Evolutionary conservation across 176 grass and related monocot genomes (phyloP).

Genomic region (Bromus sterilis): DNA sequence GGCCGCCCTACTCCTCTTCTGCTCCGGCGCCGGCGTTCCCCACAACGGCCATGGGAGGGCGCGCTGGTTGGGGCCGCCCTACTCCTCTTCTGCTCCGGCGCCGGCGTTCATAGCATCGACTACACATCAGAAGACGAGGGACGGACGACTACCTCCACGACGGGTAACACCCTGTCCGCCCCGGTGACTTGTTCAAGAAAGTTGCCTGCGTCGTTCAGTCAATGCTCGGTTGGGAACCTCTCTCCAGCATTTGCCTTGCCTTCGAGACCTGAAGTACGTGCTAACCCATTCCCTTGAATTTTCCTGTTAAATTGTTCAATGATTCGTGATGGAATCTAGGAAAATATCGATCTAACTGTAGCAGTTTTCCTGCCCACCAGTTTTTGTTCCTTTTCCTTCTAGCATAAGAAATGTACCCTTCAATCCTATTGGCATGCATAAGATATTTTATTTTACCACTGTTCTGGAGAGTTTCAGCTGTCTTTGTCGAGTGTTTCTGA

Average conservation of each 20-base stretch:
- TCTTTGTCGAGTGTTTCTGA: not conserved
- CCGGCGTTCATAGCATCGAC: slow-evolving; percentile 70
- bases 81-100: too few species aligned
- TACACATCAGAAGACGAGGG: slow-evolving; percentile 92
- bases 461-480: not conserved
- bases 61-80: too few species aligned
- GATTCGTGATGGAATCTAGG: not conserved
- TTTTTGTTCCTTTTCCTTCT: slow-evolving; percentile 10
- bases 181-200: slow-evolving; percentile 81
- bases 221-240: slow-evolving; percentile 93
- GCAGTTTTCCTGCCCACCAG: not conserved
- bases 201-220: slow-evolving; percentile 82
- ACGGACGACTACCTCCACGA: slow-evolving; percentile 86
- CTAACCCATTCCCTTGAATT: not conserved
- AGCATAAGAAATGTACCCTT: not conserved
- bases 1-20: too few species aligned
- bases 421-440: not conserved
- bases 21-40: too few species aligned
- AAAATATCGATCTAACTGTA: slow-evolving; percentile 17
- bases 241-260: slow-evolving; percentile 94
- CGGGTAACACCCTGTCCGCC: slow-evolving; percentile 79
- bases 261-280: slow-evolving; percentile 76
- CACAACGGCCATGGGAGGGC: too few species aligned
- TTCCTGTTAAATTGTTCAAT: not conserved
- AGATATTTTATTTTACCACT: not conserved